phyloP scores from a whole-genome alignment of 192 early-diverging fungal genomes.

The Chytriomyces sp. region DNA sequence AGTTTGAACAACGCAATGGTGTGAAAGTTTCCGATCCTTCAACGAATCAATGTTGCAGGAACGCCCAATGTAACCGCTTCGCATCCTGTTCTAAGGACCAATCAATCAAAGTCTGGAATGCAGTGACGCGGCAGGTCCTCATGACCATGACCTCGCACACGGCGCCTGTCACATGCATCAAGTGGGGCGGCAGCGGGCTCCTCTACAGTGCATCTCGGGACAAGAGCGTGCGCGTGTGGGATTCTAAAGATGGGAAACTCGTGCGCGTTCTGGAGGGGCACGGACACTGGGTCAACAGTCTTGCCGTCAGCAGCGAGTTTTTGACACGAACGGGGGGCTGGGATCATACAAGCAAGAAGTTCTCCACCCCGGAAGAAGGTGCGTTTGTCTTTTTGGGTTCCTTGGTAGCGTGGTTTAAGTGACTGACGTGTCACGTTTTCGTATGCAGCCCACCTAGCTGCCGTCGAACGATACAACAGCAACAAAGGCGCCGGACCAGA shows the following conservation, averaged over 20 bases:
- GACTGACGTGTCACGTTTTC: neutral
- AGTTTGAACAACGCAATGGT: constrained; percentile 19
- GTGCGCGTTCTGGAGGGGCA: constrained; percentile 86
- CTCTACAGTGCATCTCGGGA: constrained; percentile 92
- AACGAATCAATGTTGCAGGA: constrained; percentile 41
- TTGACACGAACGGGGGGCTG: constrained; percentile 85
- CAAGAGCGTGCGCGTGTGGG: constrained; percentile 96
- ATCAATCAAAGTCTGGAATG: constrained; percentile 94
- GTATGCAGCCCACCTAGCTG: constrained; percentile 63
- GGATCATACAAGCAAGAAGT: constrained; percentile 78
- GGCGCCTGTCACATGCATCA: constrained; percentile 88
- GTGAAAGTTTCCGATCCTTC: neutral
- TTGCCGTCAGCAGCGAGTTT: constrained; percentile 91
- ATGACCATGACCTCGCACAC: constrained; percentile 89
- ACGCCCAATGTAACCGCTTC: constrained; percentile 74
- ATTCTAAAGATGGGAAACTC: constrained; percentile 71
- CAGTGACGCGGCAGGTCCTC: constrained; percentile 68
- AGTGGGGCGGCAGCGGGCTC: constrained; percentile 95
- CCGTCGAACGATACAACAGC: constrained; percentile 76
- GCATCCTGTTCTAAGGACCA: constrained; percentile 92
- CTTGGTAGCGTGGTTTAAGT: neutral
- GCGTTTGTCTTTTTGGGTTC: too few species aligned
- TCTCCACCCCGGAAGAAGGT: constrained; percentile 62
- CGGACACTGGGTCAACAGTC: constrained; percentile 96
- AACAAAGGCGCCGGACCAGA: constrained; percentile 71